Evolutionary conservation across 2,329 filamentous ascomycete species (phyloP).

Genomic region (Triangularia setosa): DNA sequence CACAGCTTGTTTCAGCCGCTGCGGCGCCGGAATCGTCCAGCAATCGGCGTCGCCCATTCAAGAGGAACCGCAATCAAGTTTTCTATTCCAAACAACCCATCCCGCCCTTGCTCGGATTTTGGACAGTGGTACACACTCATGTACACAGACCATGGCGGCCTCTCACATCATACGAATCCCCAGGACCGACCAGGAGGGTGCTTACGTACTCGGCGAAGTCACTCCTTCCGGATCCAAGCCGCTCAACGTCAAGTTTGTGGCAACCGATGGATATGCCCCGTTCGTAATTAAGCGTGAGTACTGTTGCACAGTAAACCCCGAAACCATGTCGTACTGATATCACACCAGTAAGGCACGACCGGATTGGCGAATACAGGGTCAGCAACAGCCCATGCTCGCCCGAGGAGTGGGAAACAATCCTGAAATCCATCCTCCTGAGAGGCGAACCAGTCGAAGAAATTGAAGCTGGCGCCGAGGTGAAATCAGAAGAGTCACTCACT

Average conservation of each 20-base stretch:
- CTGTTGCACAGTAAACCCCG: neutral
- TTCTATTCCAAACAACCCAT: neutral
- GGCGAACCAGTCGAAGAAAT: constrained; percentile 48
- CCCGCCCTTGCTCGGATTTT: neutral
- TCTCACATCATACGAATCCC: constrained; percentile 53
- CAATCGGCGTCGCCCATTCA: neutral
- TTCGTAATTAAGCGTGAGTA: constrained; percentile 57
- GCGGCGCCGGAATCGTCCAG: constrained; percentile 2
- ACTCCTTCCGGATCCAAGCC: constrained; percentile 45
- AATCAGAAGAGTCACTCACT: constrained; percentile 49
- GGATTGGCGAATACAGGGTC: constrained; percentile 48
- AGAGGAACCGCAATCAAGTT: neutral
- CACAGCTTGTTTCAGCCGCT: constrained; percentile 13
- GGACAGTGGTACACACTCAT: too few species aligned
- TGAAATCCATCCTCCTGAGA: constrained; percentile 54
- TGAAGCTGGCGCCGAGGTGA: constrained; percentile 57
- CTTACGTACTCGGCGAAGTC: constrained; percentile 60
- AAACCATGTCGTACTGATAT: constrained; percentile 10
- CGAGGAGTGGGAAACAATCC: constrained; percentile 63
- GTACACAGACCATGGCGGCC: constrained; percentile 16
- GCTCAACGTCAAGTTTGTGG: constrained; percentile 63
- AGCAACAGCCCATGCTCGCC: constrained; percentile 52
- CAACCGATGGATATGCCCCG: constrained; percentile 61
- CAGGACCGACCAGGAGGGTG: constrained; percentile 48
- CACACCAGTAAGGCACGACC: constrained; percentile 53